A percentile compares a stretch with the other conserved stretches of the same genome.
phyloP scores from a whole-genome alignment of 768 basidiomycete genomes.

The Leccinum variicolor region DNA sequence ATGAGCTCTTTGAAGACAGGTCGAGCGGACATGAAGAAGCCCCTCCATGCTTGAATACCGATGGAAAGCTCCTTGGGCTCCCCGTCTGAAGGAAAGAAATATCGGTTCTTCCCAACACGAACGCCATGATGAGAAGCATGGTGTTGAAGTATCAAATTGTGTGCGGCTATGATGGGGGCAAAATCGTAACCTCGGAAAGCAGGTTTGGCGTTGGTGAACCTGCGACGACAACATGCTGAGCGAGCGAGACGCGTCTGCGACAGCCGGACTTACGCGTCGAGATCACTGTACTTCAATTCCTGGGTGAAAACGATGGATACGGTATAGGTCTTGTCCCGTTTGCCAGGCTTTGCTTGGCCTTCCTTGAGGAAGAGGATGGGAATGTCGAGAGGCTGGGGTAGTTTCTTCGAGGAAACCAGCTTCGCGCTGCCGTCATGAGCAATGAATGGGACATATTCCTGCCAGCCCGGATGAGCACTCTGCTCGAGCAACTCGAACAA shows the following conservation, averaged over 20 bases:
- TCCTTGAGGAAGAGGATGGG: conserved; percentile 38
- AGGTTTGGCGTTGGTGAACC: conserved; percentile 38
- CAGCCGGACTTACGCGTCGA: conserved; percentile 32
- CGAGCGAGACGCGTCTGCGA: not conserved
- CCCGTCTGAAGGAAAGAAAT: conserved; percentile 42
- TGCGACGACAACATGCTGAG: conserved; percentile 14
- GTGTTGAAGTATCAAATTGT: conserved; percentile 46
- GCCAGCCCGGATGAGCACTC: conserved; percentile 36
- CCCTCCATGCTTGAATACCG: conserved; percentile 44
- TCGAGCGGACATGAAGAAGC: conserved; percentile 51
- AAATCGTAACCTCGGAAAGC: conserved; percentile 38
- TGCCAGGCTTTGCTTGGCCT: conserved; percentile 32
- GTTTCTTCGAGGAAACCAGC: conserved; percentile 37
- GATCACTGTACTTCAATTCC: conserved; percentile 28
- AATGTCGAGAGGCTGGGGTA: conserved; percentile 37
- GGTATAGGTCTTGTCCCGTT: conserved; percentile 34
- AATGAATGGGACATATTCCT: conserved; percentile 28
- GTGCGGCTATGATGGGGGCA: conserved; percentile 40
- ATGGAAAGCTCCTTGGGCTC: conserved; percentile 27
- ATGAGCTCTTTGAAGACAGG: conserved; percentile 47
- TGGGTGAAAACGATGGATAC: conserved; percentile 33
- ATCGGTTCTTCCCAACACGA: conserved; percentile 48
- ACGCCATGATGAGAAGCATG: conserved; percentile 42
- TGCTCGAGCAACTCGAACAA: conserved; percentile 44
- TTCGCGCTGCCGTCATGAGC: conserved; percentile 43